Conservation (phyloP, 108 stramenopile genomes). For the Bacterosira constricta region DNA sequence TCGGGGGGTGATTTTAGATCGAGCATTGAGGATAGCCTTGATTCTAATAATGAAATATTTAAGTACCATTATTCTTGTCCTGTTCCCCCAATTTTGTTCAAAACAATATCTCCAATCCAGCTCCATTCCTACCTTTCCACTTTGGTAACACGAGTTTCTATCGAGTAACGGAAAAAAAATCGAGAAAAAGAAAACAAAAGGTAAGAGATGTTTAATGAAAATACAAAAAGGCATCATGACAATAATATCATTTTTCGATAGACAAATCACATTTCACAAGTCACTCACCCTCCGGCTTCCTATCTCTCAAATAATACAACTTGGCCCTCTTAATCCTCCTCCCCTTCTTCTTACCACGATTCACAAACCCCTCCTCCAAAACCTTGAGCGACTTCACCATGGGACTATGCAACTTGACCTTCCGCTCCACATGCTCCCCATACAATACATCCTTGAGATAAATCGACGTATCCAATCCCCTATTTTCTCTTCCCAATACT, state of each 20-base stretch:
- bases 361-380: conserved; percentile 85
- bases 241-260: too few species aligned
- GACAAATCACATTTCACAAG: neutral
- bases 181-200: neutral
- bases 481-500: conserved; percentile 70
- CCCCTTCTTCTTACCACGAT: conserved; percentile 88
- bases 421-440: conserved; percentile 76
- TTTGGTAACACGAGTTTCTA: neutral
- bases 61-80: too few species aligned
- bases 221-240: neutral
- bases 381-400: conserved; percentile 76
- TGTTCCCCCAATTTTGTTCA: too few species aligned
- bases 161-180: neutral
- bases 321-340: conserved; percentile 85
- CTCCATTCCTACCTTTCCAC: neutral
- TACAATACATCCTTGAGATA: conserved; percentile 80
- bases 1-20: too few species aligned
- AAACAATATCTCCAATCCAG: neutral
- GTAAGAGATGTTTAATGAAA: neutral
- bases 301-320: conserved; percentile 70
- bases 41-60: too few species aligned
- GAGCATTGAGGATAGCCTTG: too few species aligned
- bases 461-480: conserved; percentile 66
- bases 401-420: conserved; percentile 78
- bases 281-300: conserved; percentile 48